Conservation (phyloP, 1,284 basidiomycete genomes). For the Leccinum ponderosum region DNA sequence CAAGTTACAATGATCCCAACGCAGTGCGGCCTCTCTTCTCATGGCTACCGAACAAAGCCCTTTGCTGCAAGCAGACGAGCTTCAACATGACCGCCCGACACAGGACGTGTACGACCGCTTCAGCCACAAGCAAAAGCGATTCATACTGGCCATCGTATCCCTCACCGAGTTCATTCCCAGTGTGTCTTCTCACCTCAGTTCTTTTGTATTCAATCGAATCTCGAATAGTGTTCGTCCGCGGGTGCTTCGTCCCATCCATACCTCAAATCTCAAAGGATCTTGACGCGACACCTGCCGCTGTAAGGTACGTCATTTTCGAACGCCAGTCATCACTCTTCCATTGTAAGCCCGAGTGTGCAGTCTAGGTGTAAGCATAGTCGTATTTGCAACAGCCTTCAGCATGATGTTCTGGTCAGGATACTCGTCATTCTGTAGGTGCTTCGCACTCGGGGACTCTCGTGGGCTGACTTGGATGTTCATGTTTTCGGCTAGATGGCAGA, state of each 20-base stretch:
- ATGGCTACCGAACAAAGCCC: neutral
- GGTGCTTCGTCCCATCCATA: conserved; percentile 49
- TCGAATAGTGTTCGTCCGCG: conserved; percentile 44
- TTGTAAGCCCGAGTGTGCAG: conserved; percentile 10
- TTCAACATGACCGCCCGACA: neutral
- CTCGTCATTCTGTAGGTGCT: conserved; percentile 28
- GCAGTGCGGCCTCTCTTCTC: neutral
- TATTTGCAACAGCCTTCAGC: conserved; percentile 25
- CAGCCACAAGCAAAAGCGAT: conserved; percentile 34
- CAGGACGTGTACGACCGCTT: conserved; percentile 44
- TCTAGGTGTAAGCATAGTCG: conserved; percentile 27
- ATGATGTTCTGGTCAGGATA: conserved; percentile 30
- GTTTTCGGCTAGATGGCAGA: conserved; percentile 50
- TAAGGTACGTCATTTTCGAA: conserved; percentile 37
- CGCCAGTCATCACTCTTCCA: neutral
- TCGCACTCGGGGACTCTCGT: neutral
- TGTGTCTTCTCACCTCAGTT: conserved; percentile 7
- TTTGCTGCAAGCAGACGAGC: neutral
- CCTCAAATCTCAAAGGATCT: conserved; percentile 45
- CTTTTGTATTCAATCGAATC: neutral
- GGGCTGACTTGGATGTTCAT: conserved; percentile 57
- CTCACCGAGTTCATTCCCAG: conserved; percentile 30
- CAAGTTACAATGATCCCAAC: no score
- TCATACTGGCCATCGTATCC: conserved; percentile 43
- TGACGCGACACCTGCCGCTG: conserved; percentile 36